Base-by-base conservation (phyloP, 2,329 filamentous ascomycete species). In the Aspergillus melleus region DNA sequence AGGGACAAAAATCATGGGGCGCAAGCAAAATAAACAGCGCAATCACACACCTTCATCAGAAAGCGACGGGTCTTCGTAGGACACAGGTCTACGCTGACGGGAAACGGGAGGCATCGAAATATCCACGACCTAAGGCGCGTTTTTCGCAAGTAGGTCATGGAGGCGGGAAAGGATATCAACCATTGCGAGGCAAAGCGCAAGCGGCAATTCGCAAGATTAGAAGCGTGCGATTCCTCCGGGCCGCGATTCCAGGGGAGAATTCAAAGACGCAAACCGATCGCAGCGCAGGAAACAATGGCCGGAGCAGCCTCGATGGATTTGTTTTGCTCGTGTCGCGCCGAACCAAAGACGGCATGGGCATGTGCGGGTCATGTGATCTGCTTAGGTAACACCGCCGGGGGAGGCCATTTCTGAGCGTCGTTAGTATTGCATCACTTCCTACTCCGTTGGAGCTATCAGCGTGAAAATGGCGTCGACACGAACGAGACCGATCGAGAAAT, bases 401-500 rank as follows among this genome's bases (percentile, higher is more conserved):
- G 42, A 29, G 26, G 11, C 22, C 22, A 47, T 54, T 32, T 30
- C 26, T 42, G 46, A 29, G n/a, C n/a, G 47, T 52, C 19, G 19
- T 26, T 26, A 36, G 14, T 29, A 55, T 55, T 55, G 42, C 42
- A 55, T 47, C 39, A 49, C 19, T 36, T 51, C 19, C 52, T 52
- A 32, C 29, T 46, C 51, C 36, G 36, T 30, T 60, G 4, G 16
- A 42, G 36, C 36, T 6, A 8, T n/a, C 36, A 8, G 36, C 10
- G 36, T 54, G 64, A 75, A 66, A 26, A 81, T 83, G 76, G 72
- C 82, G 3, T 60, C 61, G 22, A 75, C 74, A 57, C 79, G 82
- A 63, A 84, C 81, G 59, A 80, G 87, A 62, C 88, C 88, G 22
- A 86, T 91, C 63, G 86, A 90, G 70, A 90, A 87, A 65, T 84